Conservation (phyloP, 371 early-diverging fungal species). For the Lichtheimia corymbifera region DNA sequence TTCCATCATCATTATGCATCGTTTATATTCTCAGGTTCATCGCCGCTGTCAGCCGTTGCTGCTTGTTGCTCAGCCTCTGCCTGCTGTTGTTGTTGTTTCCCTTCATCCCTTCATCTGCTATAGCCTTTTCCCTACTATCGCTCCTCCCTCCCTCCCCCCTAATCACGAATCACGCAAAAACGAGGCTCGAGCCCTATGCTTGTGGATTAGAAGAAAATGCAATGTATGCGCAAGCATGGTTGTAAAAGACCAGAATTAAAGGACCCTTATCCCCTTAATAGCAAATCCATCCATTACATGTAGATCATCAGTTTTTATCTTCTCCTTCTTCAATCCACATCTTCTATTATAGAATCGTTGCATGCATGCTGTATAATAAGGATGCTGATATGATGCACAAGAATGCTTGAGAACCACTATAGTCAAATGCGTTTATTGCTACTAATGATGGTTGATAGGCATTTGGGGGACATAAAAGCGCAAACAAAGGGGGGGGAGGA, state of each 20-base stretch:
- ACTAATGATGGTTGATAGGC: no score
- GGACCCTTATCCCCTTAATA: conserved; percentile 17
- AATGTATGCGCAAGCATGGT: conserved; percentile 20
- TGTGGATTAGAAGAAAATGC: not conserved
- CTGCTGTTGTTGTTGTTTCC: not conserved
- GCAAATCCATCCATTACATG: conserved; percentile 6
- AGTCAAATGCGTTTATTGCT: no score
- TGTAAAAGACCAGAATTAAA: conserved; percentile 16
- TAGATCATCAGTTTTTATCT: not conserved
- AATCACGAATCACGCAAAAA: not conserved
- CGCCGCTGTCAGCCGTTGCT: no score
- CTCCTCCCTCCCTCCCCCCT: not conserved
- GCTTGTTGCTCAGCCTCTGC: no score
- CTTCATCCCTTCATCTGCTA: not conserved
- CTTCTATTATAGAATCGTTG: not conserved
- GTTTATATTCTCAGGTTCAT: not conserved
- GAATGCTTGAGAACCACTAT: no score
- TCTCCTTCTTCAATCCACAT: not conserved
- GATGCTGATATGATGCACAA: no score
- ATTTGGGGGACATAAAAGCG: no score
- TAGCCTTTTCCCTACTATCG: not conserved
- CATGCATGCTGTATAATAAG: no score
- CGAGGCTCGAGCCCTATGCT: no score
- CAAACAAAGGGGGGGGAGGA: no score
- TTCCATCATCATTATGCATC: not conserved